Conservation (phyloP, 495 filamentous ascomycete species). For the Aspergillus biplanus region DNA sequence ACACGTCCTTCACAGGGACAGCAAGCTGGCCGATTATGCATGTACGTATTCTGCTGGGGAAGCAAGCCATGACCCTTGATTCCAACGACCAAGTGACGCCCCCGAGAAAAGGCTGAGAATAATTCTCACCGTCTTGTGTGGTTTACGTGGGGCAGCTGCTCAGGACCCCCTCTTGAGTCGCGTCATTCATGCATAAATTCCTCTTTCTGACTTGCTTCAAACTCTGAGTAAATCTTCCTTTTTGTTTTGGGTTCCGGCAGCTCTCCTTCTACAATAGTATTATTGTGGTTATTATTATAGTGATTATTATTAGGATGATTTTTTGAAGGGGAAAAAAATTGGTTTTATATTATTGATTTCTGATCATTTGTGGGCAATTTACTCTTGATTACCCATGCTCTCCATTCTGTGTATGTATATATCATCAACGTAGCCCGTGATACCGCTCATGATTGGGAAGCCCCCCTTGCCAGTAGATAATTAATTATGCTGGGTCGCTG, state of each 20-base stretch:
- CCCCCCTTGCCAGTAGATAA: constrained; percentile 16
- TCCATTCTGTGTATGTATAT: constrained; percentile 2
- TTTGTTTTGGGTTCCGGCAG: neutral
- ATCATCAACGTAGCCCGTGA: constrained; percentile 4
- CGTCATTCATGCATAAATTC: constrained; percentile 17
- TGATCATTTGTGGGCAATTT: too few relatives aligned
- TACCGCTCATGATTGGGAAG: constrained; percentile 7
- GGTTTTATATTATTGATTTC: too few relatives aligned
- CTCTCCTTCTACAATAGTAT: neutral
- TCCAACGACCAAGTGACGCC: constrained; percentile 17
- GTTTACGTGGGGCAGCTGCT: constrained; percentile 18
- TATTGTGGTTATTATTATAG: neutral
- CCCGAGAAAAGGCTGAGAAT: neutral
- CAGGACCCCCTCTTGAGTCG: constrained; percentile 12
- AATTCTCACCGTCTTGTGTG: constrained; percentile 26
- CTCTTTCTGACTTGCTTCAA: constrained; percentile 5
- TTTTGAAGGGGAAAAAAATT: neutral
- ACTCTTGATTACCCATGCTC: too few relatives aligned
- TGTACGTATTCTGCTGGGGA: constrained; percentile 7
- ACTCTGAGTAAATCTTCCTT: constrained; percentile 4
- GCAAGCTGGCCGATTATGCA: constrained; percentile 4
- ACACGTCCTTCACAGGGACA: neutral
- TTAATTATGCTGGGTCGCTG: constrained; percentile 13
- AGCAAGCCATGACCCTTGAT: constrained; percentile 21
- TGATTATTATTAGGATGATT: neutral